Base-by-base conservation (phyloP, 208 protist species). In the Acanthamoeba triangularis region DNA sequence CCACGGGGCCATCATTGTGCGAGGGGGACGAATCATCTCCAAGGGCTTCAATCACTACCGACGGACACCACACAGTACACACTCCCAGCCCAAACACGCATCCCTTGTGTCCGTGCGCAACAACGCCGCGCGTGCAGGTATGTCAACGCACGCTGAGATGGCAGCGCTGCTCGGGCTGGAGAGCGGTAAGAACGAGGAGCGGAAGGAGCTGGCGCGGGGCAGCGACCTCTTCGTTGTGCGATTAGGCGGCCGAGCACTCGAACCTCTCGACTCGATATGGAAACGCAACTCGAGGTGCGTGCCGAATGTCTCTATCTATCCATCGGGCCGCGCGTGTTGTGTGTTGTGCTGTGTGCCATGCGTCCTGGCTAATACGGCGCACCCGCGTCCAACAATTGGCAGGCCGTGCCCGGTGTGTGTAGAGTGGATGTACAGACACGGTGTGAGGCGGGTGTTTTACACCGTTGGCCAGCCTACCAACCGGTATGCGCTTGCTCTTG, bases 71-170 rank as follows among this genome's bases (percentile, higher is more conserved):
- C 41, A 63, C 49, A 88, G 80, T 88, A 63, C 80, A 4, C n/a
- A n/a, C 47, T 56, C 10, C 47, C 41, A n/a, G 13, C 16, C 20
- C 54, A 14, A 23, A 59, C 16, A 59, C 16, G 6, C 54, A n/a
- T 23, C 20, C 54, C 11, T 25, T 16, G 54, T 2, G 20, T 14
- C 0, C 16, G 54, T 25, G 54, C 20, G 6, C 7, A n/a, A 2
- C 5, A 47, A 47, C 41, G 41, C 41, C 41, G 41, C 41, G 41
- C 5, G 41, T 7, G 69, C 88, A 69, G 61, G 88, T 23, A 93
- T 80, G 65, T 93, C 88, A 25, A 93, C 88, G n/a, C 88, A 93
- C 37, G 88, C 88, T 18, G 88, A 93, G 88, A 93, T 93, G 88
- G 88, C 61, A 20, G 69, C 88, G 44, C n/a, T 93, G 61, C 11